Evolutionary conservation across 2,329 filamentous ascomycete genomes (phyloP).

Genomic region (Fusarium mundagurra): DNA sequence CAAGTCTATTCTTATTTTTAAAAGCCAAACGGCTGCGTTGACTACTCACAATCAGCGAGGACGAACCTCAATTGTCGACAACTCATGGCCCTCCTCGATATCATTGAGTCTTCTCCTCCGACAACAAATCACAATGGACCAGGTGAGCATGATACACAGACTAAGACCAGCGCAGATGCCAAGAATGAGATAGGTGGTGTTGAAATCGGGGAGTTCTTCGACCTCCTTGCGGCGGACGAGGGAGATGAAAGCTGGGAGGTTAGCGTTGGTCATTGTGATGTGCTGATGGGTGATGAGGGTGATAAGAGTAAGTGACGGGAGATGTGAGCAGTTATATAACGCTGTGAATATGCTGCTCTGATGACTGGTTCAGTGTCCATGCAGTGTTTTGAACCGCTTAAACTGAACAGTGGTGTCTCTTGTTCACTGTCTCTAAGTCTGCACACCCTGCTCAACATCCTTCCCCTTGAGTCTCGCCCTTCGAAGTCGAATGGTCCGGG

Average conservation of each 20-base stretch:
- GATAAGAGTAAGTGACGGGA: background rate
- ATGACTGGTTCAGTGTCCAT: too few relatives aligned
- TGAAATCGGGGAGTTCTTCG: too few relatives aligned
- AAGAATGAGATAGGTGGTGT: background rate
- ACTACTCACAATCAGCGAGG: background rate
- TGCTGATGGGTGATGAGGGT: background rate
- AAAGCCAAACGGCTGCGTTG: background rate
- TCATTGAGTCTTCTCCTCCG: background rate
- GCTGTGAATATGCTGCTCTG: background rate
- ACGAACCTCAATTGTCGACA: too few relatives aligned
- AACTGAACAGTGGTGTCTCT: background rate
- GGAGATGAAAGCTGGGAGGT: background rate
- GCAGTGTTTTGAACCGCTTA: background rate
- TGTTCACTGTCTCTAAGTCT: background rate
- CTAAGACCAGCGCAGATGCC: background rate
- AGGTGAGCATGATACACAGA: background rate
- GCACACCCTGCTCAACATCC: background rate
- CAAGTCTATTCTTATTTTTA: background rate
- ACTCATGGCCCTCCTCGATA: background rate
- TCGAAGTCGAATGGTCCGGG: background rate
- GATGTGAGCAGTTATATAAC: background rate
- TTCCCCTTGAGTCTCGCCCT: background rate
- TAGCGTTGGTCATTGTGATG: background rate
- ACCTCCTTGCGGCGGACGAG: background rate
- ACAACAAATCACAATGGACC: background rate